Evolutionary conservation across 2,329 filamentous ascomycete genomes (phyloP).

Genomic region (Hypoxylon sp.): DNA sequence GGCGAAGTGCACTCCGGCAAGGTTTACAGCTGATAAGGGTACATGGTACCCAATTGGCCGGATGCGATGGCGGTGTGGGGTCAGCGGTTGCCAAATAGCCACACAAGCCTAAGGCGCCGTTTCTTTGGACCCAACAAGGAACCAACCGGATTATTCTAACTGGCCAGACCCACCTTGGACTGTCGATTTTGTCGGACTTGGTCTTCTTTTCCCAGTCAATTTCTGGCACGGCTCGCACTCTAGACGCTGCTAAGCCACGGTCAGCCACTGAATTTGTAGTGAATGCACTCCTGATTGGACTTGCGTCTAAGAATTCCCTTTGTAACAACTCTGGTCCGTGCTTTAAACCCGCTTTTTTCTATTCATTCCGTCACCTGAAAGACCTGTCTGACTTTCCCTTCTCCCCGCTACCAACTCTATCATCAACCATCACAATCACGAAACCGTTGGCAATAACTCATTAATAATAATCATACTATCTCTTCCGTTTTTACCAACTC

Average conservation of each 20-base stretch:
- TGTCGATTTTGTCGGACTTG: slow-evolving; percentile 12
- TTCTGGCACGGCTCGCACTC: no score
- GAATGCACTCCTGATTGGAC: slow-evolving; percentile 19
- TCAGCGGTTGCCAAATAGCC: slow-evolving; percentile 6
- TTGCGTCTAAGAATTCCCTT: slow-evolving; percentile 9
- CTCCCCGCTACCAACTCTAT: slow-evolving; percentile 33
- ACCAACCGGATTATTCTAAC: slow-evolving; percentile 8
- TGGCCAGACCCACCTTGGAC: slow-evolving; percentile 5
- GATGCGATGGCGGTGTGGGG: slow-evolving; percentile 19
- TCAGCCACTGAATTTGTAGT: slow-evolving; percentile 21
- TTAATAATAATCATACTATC: slow-evolving; percentile 22
- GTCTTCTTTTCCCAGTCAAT: no score
- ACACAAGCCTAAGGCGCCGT: slow-evolving; percentile 26
- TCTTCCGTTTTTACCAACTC: slow-evolving; percentile 9
- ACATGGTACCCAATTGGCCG: no score
- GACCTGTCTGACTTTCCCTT: slow-evolving; percentile 37
- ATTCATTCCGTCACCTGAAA: slow-evolving; percentile 40
- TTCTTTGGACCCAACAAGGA: slow-evolving; percentile 26
- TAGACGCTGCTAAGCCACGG: slow-evolving; percentile 22
- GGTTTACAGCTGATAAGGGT: background rate
- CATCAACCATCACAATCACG: slow-evolving; percentile 13
- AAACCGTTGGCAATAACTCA: slow-evolving; percentile 15
- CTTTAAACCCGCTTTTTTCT: slow-evolving; percentile 14
- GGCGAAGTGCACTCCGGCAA: no score
- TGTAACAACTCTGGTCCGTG: slow-evolving; percentile 23